Conservation (phyloP, 2,329 filamentous ascomycete genomes). For the Cercospora sp. region DNA sequence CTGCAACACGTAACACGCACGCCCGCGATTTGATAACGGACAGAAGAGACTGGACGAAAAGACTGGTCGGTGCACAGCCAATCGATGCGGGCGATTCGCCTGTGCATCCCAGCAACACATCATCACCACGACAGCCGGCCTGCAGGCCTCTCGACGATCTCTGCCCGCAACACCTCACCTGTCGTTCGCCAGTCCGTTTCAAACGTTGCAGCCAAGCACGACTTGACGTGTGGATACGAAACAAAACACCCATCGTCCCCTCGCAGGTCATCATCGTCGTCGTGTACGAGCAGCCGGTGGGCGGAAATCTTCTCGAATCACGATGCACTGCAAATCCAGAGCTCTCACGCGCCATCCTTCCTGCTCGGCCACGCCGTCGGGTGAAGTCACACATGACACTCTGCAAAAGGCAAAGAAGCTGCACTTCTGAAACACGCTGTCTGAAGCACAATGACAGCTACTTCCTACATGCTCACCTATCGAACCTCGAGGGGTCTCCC, state of each 20-base stretch:
- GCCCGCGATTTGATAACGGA: background rate
- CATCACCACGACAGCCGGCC: background rate
- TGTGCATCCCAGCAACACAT: slow-evolving; percentile 5
- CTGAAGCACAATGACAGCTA: slow-evolving; percentile 19
- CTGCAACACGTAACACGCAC: background rate
- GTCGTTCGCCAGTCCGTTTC: background rate
- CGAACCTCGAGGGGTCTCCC: background rate
- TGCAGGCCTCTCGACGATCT: background rate
- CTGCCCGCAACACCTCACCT: background rate
- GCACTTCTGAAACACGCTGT: slow-evolving; percentile 15
- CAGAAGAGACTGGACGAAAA: background rate
- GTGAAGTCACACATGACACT: slow-evolving; percentile 4
- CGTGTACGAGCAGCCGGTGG: background rate
- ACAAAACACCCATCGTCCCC: background rate
- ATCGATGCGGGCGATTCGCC: background rate
- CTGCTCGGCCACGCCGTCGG: slow-evolving; percentile 5
- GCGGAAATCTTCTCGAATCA: background rate
- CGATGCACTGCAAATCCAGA: background rate
- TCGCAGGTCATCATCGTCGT: background rate
- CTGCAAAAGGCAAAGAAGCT: background rate
- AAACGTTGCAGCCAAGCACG: background rate
- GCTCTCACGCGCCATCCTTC: background rate
- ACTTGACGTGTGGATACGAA: background rate
- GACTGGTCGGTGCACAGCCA: slow-evolving; percentile 1
- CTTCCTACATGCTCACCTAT: background rate